These are phyloP conservation scores for Neurospora pannonica DNA, from an alignment of 495 filamentous ascomycete species.

Conservation along the genomic window DNA sequence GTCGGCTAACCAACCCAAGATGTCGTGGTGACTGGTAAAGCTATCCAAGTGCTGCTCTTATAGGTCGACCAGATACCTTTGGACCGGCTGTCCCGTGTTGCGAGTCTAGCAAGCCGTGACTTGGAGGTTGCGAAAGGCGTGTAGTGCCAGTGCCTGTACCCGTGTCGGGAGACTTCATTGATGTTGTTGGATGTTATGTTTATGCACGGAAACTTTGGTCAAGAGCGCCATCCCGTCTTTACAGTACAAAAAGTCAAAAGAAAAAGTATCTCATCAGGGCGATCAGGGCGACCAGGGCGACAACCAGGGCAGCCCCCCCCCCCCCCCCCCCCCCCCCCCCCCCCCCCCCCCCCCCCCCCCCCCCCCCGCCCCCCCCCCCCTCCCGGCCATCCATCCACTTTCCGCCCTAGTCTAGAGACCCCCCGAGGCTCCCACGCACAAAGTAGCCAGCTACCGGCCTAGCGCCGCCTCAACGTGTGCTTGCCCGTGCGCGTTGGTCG, in stretches of 20 bases:
- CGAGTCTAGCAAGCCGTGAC: neutral
- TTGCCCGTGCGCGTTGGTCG: neutral
- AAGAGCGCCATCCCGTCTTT: neutral
- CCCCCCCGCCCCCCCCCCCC: neutral
- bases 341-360: neutral
- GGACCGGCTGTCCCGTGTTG: neutral
- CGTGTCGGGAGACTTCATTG: neutral
- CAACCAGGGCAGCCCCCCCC: neutral
- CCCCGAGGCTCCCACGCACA: neutral
- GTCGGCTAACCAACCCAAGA: constrained; percentile 3
- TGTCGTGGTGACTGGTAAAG: neutral
- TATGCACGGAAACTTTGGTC: neutral
- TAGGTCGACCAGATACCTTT: neutral
- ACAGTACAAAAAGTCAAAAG: neutral
- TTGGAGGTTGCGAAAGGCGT: neutral
- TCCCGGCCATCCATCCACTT: constrained; percentile 3
- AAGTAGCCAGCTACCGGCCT: neutral
- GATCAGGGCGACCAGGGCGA: neutral
- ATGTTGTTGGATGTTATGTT: neutral
- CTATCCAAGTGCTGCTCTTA: neutral
- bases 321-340: neutral
- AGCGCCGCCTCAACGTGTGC: neutral
- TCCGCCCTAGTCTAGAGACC: neutral
- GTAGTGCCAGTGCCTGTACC: neutral
- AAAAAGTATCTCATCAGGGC: neutral